These are phyloP conservation scores for Geranium brycei DNA, from an alignment of 345 rosid species.

Conservation along the genomic window DNA sequence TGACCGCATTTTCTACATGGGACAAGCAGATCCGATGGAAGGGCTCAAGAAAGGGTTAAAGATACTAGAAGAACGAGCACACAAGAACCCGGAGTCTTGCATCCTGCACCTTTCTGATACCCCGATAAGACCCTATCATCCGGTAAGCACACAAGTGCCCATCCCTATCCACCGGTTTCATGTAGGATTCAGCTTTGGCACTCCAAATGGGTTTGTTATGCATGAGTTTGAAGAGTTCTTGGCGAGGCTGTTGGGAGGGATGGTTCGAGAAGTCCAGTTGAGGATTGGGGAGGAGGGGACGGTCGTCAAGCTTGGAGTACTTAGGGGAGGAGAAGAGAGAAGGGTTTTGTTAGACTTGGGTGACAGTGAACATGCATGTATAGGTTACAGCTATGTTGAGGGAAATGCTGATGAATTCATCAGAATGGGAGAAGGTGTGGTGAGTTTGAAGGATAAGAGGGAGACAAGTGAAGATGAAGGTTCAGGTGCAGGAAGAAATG, in stretches of 20 bases:
- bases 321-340: conserved; percentile 58
- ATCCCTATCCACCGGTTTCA: conserved; percentile 60
- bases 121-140: conserved; percentile 44
- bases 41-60: conserved; percentile 69
- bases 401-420: conserved; percentile 39
- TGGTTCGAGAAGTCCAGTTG: conserved; percentile 48
- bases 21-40: conserved; percentile 63
- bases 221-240: conserved; percentile 71
- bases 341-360: conserved; percentile 44
- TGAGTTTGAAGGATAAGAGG: conserved; percentile 30
- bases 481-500: conserved; percentile 22
- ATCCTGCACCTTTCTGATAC: conserved; percentile 59
- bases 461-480: conserved; percentile 18
- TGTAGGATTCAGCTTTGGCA: conserved; percentile 60
- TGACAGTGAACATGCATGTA: conserved; percentile 25
- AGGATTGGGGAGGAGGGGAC: conserved; percentile 53
- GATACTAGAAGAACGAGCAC: conserved; percentile 63
- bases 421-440: conserved; percentile 48
- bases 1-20: conserved; percentile 69
- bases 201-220: conserved; percentile 60
- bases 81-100: conserved; percentile 52
- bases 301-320: conserved; percentile 42
- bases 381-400: conserved; percentile 61
- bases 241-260: conserved; percentile 43
- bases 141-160: conserved; percentile 30